These are phyloP conservation scores for Populus nigra DNA, from an alignment of 345 rosid species.

Conservation along the genomic window DNA sequence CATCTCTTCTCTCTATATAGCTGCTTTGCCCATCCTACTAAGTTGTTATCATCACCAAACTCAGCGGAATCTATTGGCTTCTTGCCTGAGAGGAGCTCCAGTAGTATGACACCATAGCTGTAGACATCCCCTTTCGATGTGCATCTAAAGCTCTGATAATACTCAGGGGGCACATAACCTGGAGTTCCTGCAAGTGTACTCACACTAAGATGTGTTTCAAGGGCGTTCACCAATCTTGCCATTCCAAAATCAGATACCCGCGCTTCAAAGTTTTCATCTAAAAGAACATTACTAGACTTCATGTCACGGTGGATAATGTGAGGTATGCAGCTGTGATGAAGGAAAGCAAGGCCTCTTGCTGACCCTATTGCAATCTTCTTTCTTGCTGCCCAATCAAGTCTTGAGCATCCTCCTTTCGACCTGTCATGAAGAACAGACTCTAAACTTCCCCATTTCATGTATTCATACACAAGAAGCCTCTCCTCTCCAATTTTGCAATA, in stretches of 20 bases:
- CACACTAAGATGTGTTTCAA: conserved; percentile 92
- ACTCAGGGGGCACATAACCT: conserved; percentile 96
- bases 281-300: conserved; percentile 94
- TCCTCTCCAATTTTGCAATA: conserved; percentile 96
- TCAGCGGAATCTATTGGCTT: conserved; percentile 78
- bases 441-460: conserved; percentile 97
- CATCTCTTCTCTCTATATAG: conserved; percentile 65
- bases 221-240: conserved; percentile 89
- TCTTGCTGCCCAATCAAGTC: conserved; percentile 75
- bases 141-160: conserved; percentile 95
- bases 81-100: conserved; percentile 92
- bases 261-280: conserved; percentile 88
- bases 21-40: conserved; percentile 95
- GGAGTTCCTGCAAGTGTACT: conserved; percentile 99
- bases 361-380: conserved; percentile 90
- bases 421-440: conserved; percentile 84
- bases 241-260: conserved; percentile 95
- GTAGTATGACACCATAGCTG: conserved; percentile 87
- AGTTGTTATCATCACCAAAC: conserved; percentile 91
- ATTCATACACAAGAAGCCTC: conserved; percentile 94
- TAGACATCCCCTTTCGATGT: conserved; percentile 95
- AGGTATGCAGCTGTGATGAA: conserved; percentile 96
- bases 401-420: conserved; percentile 46
- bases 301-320: conserved; percentile 97
- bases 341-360: conserved; percentile 95